Percentiles rank a stretch among this genome's conserved stretches.
These are phyloP conservation scores for Passalora sequoiae DNA, from an alignment of 2,329 filamentous ascomycete species.

Conservation along the genomic window DNA sequence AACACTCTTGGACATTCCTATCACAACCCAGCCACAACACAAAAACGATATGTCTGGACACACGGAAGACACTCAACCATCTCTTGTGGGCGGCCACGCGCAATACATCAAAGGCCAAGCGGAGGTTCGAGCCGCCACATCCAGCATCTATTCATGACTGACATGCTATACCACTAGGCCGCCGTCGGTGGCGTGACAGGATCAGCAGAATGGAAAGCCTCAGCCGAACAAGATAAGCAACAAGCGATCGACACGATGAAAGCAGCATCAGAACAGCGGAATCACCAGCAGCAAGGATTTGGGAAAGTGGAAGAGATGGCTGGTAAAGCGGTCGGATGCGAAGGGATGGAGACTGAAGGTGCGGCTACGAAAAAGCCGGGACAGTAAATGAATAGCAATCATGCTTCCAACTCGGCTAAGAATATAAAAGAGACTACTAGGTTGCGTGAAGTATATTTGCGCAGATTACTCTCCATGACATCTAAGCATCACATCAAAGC, in stretches of 20 bases:
- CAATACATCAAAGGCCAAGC: conserved; percentile 65
- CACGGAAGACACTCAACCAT: conserved; percentile 44
- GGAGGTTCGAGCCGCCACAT: no score
- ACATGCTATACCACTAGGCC: conserved; percentile 57
- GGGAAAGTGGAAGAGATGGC: conserved; percentile 62
- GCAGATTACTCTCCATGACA: no score
- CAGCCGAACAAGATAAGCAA: conserved; percentile 60
- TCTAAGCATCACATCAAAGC: no score
- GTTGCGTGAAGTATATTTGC: no score
- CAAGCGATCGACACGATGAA: conserved; percentile 60
- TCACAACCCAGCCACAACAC: no score
- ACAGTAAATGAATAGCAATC: conserved; percentile 1
- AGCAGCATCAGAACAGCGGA: conserved; percentile 52
- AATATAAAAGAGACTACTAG: no score
- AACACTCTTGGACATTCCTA: no score
- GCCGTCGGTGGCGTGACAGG: conserved; percentile 59
- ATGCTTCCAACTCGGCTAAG: no score
- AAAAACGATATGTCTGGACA: conserved; percentile 6
- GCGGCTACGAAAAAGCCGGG: conserved; percentile 40
- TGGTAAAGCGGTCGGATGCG: conserved; percentile 60
- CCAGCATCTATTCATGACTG: no score
- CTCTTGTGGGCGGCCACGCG: conserved; percentile 59
- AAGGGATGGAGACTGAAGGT: conserved; percentile 64
- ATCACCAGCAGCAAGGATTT: conserved; percentile 51
- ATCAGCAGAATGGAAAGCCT: conserved; percentile 58